A percentile compares a stretch with the other conserved stretches of the same genome.
Conservation (phyloP, 495 filamentous ascomycete genomes). For the Copromyces sp. region DNA sequence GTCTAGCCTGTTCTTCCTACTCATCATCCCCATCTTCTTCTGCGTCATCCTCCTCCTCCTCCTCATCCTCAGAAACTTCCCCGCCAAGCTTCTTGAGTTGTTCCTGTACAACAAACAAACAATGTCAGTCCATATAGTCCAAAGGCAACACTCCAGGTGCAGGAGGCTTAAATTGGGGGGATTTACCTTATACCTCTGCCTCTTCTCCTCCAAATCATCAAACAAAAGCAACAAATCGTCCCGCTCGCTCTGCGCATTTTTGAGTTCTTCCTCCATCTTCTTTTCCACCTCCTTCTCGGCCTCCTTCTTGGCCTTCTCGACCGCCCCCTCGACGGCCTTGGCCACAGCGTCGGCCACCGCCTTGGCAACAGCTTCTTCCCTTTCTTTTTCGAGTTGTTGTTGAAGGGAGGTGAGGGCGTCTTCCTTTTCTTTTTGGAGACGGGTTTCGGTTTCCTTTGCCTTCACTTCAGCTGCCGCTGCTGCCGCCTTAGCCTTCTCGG, state of each 20-base stretch:
- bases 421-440: not conserved
- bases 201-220: conserved; percentile 81
- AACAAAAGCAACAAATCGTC: conserved; percentile 84
- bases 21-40: conserved; percentile 48
- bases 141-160: too few species aligned
- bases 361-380: not conserved
- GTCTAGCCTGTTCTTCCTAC: conserved; percentile 11
- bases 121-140: conserved; percentile 18
- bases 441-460: not conserved
- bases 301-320: not conserved
- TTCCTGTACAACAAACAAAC: conserved; percentile 36
- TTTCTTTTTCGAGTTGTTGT: not conserved
- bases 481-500: not conserved
- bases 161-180: not conserved
- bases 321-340: not conserved
- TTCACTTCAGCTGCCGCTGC: not conserved
- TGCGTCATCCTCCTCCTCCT: conserved; percentile 56
- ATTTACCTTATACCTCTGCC: conserved; percentile 67
- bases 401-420: not conserved
- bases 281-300: conserved; percentile 21
- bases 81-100: conserved; percentile 64
- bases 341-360: not conserved
- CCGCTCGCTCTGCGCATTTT: conserved; percentile 56
- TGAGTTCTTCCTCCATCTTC: conserved; percentile 55
- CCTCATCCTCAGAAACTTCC: conserved; percentile 68